Evolutionary conservation across 306 rosid genomes (phyloP).

Genomic region (Cyamopsis tetragonoloba): DNA sequence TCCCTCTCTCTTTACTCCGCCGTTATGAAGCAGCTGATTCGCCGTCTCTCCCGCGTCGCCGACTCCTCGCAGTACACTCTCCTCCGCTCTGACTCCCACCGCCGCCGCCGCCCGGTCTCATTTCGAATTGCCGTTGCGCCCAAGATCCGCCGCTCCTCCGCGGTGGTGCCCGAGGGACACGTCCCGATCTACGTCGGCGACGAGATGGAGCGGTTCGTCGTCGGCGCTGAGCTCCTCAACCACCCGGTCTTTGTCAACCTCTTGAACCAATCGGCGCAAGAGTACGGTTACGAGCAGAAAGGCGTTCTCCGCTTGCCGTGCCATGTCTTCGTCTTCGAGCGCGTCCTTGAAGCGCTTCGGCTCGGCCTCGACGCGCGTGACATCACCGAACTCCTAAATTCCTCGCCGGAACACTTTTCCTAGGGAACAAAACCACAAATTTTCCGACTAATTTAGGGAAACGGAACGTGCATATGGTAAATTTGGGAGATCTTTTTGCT

Average conservation of each 20-base stretch:
- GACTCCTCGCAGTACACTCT: constrained; percentile 82
- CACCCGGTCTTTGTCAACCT: constrained; percentile 86
- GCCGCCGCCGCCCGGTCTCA: constrained; percentile 26
- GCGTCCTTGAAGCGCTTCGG: constrained; percentile 68
- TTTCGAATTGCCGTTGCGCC: constrained; percentile 24
- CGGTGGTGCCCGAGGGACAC: constrained; percentile 65
- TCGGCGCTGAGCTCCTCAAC: constrained; percentile 69
- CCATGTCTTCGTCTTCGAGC: constrained; percentile 71
- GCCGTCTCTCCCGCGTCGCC: constrained; percentile 82
- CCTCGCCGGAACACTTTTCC: constrained; percentile 36
- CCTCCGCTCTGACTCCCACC: constrained; percentile 44
- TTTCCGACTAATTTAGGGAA: neutral
- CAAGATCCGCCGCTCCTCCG: constrained; percentile 12
- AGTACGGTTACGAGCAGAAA: constrained; percentile 85
- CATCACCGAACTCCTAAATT: constrained; percentile 48
- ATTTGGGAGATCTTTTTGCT: constrained; percentile 22
- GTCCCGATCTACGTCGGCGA: constrained; percentile 93
- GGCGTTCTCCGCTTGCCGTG: constrained; percentile 90
- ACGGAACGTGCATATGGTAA: constrained; percentile 16
- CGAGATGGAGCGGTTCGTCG: constrained; percentile 83
- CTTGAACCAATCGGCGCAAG: constrained; percentile 77
- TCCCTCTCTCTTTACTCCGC: neutral
- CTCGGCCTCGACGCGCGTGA: constrained; percentile 54
- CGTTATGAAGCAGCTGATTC: constrained; percentile 74
- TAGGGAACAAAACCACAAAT: neutral